A percentile compares a stretch with the other conserved stretches of the same genome.
These are phyloP conservation scores for Labyrinthula sp. DNA, from an alignment of 352 stramenopile genomes.

Conservation along the genomic window DNA sequence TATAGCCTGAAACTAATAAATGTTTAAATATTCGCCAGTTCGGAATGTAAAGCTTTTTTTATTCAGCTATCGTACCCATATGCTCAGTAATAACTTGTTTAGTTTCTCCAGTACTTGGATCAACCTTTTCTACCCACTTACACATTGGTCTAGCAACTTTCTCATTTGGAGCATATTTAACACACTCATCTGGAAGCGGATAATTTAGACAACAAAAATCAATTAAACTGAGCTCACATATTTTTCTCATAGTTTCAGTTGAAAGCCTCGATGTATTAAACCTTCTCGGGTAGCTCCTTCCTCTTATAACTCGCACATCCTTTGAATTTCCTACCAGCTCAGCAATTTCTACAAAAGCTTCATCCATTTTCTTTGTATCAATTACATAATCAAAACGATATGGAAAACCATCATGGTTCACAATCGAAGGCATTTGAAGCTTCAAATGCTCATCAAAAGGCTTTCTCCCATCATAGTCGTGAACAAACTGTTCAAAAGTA, in stretches of 20 bases:
- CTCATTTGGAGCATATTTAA: no score
- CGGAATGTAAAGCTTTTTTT: no score
- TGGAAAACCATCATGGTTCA: conserved; percentile 1
- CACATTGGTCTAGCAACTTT: no score
- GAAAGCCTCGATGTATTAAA: background rate
- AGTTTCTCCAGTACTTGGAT: no score
- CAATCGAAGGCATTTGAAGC: background rate
- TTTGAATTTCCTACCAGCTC: background rate
- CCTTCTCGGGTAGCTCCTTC: background rate
- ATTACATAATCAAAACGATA: background rate
- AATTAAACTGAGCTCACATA: background rate
- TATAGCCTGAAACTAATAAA: no score
- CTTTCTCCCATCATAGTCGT: conserved; percentile 7
- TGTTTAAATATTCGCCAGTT: no score
- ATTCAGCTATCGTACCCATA: no score
- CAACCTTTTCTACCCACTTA: no score
- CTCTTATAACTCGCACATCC: background rate
- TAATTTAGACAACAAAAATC: conserved; percentile 12
- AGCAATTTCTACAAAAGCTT: background rate
- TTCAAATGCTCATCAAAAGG: conserved; percentile 1
- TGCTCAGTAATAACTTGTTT: no score
- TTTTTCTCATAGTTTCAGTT: background rate
- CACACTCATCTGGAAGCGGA: no score
- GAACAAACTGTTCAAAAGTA: conserved; percentile 2
- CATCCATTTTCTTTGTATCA: conserved; percentile 1